These are phyloP conservation scores for Dictyostelium capitatum DNA, from an alignment of 78 protist genomes.

Conservation along the genomic window DNA sequence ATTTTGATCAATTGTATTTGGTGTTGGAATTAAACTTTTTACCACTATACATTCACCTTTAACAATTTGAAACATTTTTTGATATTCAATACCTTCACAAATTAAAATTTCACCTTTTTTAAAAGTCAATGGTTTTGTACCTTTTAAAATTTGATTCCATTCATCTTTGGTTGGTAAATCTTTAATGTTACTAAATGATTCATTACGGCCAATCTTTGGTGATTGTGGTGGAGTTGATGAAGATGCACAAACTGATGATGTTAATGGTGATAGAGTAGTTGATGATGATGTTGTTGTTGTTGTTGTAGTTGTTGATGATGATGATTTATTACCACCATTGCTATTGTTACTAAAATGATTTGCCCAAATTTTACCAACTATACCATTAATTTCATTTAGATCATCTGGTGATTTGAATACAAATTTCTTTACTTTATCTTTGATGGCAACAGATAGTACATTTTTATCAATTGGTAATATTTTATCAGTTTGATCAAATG, in stretches of 20 bases:
- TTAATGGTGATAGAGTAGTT: background rate
- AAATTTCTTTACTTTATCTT: conserved; percentile 45
- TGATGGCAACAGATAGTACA: background rate
- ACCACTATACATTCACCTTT: conserved; percentile 78
- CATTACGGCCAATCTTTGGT: conserved; percentile 68
- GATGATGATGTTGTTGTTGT: background rate
- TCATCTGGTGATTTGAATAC: conserved; percentile 40
- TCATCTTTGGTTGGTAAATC: conserved; percentile 80
- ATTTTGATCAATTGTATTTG: background rate
- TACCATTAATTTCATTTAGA: conserved; percentile 25
- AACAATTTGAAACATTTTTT: conserved; percentile 77
- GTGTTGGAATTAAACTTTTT: conserved; percentile 37
- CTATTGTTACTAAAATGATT: conserved; percentile 11
- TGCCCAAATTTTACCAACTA: conserved; percentile 41
- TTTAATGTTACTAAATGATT: conserved; percentile 44
- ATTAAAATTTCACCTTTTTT: conserved; percentile 68
- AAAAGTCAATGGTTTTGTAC: conserved; percentile 63
- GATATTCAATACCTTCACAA: conserved; percentile 71
- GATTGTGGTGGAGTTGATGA: conserved; percentile 51
- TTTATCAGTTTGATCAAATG: conserved; percentile 47
- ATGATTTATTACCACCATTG: background rate
- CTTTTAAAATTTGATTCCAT: conserved; percentile 72
- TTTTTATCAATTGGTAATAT: conserved; percentile 50
- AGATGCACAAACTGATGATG: conserved; percentile 12
- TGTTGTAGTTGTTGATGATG: conserved; percentile 4